Conservation (phyloP, 2,329 filamentous ascomycete species). For the Capronia americana region DNA sequence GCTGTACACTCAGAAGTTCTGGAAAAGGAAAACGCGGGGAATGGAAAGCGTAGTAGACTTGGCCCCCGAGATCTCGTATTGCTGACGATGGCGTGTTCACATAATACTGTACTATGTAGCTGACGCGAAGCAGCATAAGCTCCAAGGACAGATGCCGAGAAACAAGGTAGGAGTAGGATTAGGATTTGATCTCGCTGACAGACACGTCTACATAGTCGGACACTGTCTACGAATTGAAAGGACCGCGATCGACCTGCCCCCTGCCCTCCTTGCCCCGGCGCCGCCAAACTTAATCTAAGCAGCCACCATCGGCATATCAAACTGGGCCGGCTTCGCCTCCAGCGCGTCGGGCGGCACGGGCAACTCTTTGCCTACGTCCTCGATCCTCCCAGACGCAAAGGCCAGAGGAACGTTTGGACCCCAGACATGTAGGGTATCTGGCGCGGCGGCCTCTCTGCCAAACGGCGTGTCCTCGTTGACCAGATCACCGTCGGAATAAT, state of each 20-base stretch:
- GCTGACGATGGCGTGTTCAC: too few species aligned
- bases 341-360: slow-evolving; percentile 26
- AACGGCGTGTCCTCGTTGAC: slow-evolving; percentile 42
- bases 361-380: slow-evolving; percentile 29
- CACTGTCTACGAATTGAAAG: not conserved
- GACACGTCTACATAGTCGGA: not conserved
- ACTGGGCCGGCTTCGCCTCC: slow-evolving; percentile 25
- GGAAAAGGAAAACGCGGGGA: not conserved
- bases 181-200: not conserved
- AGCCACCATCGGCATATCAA: slow-evolving; percentile 18
- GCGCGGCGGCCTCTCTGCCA: slow-evolving; percentile 41
- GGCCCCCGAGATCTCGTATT: not conserved
- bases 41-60: not conserved
- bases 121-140: not conserved
- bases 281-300: not conserved
- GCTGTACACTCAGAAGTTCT: not conserved
- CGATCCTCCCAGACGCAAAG: slow-evolving; percentile 28
- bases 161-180: too few species aligned
- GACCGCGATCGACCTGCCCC: not conserved
- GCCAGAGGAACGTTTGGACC: slow-evolving; percentile 41
- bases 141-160: not conserved
- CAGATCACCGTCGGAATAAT: slow-evolving; percentile 72
- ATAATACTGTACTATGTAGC: too few species aligned
- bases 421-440: slow-evolving; percentile 45
- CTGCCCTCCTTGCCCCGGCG: not conserved